A percentile compares a stretch with the other conserved stretches of the same genome.
phyloP scores from a whole-genome alignment of 140 eudicot species.

The Bidens hawaiensis region DNA sequence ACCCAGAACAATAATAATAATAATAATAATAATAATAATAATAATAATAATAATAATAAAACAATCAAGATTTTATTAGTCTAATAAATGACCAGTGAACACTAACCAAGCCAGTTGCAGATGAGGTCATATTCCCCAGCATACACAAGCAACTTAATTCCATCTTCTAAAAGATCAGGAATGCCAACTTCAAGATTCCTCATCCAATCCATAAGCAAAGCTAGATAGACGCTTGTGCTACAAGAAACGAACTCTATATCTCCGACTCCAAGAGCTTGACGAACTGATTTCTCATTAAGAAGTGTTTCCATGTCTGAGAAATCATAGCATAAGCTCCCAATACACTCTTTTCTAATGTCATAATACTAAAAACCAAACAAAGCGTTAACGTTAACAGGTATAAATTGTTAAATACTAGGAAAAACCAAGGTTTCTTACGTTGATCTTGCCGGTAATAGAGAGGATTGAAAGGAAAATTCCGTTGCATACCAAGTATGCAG shows the following conservation, averaged over 20 bases:
- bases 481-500: conserved; percentile 79
- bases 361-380: conserved; percentile 56
- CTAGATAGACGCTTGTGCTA: conserved; percentile 67
- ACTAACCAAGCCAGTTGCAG: conserved; percentile 97
- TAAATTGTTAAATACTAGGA: neutral
- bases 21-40: no score
- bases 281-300: conserved; percentile 59
- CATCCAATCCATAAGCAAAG: conserved; percentile 95
- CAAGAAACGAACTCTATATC: conserved; percentile 84
- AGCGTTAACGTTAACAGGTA: neutral
- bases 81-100: neutral
- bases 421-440: conserved; percentile 43
- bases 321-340: conserved; percentile 86
- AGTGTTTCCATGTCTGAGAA: conserved; percentile 88
- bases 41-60: no score
- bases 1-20: neutral
- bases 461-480: conserved; percentile 54
- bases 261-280: conserved; percentile 78
- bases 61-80: neutral
- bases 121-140: conserved; percentile 97
- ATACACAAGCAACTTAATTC: conserved; percentile 75
- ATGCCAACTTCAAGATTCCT: conserved; percentile 87
- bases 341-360: conserved; percentile 85
- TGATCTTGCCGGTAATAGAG: conserved; percentile 53
- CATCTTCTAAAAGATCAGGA: conserved; percentile 90